These are phyloP conservation scores for Phyllachora maydis DNA, from an alignment of 2,329 filamentous ascomycete genomes.

Conservation along the genomic window DNA sequence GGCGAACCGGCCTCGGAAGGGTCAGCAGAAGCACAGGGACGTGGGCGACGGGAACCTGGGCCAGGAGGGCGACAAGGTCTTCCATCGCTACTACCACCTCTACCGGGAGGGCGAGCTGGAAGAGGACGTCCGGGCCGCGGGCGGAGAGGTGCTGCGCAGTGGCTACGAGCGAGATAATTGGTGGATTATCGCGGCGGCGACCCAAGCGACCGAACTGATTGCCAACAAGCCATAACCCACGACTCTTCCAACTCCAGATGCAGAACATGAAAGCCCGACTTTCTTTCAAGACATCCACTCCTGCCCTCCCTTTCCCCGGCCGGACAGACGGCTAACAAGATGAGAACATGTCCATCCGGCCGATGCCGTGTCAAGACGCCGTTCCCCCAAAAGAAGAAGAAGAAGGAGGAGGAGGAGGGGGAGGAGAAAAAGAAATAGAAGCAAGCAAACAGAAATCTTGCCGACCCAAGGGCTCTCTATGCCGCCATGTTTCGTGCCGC, in stretches of 20 bases:
- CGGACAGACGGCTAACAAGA: too few species aligned
- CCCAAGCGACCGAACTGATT: too few species aligned
- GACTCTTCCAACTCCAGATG: too few species aligned
- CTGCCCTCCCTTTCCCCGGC: too few species aligned
- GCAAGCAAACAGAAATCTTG: constrained; percentile 5
- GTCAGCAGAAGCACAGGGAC: constrained; percentile 10
- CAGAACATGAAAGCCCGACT: too few species aligned
- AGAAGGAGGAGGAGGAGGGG: neutral
- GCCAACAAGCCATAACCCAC: too few species aligned
- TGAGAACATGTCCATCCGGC: too few species aligned
- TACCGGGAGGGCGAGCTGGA: constrained; percentile 79
- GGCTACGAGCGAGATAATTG: constrained; percentile 98
- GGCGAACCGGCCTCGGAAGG: too few species aligned
- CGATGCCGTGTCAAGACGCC: neutral
- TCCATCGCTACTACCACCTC: constrained; percentile 85
- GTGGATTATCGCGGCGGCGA: constrained; percentile 74
- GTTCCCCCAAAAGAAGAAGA: neutral
- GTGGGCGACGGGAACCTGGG: constrained; percentile 1
- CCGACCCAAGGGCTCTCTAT: too few species aligned
- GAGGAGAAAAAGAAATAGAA: constrained; percentile 4
- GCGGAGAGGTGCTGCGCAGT: constrained; percentile 53
- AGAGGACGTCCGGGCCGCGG: constrained; percentile 51
- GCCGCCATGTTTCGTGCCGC: too few species aligned
- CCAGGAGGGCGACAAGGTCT: constrained; percentile 28
- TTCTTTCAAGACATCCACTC: too few species aligned